Evolutionary conservation across 768 basidiomycete species (phyloP).

Genomic region (Tephrocybe sp.): DNA sequence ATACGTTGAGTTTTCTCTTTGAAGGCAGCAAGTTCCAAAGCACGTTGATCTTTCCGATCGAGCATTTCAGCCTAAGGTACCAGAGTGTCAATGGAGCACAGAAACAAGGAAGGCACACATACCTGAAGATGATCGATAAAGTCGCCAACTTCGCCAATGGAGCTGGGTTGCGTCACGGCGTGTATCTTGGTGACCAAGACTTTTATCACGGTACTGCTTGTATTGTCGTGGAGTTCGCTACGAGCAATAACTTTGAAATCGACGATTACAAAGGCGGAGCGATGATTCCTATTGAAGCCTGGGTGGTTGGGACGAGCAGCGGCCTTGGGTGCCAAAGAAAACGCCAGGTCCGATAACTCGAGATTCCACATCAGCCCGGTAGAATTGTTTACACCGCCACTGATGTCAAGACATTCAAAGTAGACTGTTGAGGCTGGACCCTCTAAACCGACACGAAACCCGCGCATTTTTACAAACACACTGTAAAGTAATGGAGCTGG

Average conservation of each 20-base stretch:
- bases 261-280: conserved; percentile 82
- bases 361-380: conserved; percentile 62
- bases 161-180: conserved; percentile 93
- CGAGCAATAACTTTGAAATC: conserved; percentile 57
- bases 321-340: conserved; percentile 77
- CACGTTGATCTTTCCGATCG: conserved; percentile 71
- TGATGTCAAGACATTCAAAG: conserved; percentile 74
- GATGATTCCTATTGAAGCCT: conserved; percentile 57
- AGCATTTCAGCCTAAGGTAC: conserved; percentile 67
- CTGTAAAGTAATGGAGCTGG: conserved; percentile 36
- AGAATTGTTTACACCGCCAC: conserved; percentile 56
- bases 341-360: conserved; percentile 68
- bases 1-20: conserved; percentile 77
- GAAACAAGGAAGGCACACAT: conserved; percentile 12
- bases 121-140: conserved; percentile 86
- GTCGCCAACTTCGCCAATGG: conserved; percentile 88
- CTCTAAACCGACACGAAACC: conserved; percentile 80
- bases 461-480: conserved; percentile 66
- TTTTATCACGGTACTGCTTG: conserved; percentile 38
- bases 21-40: conserved; percentile 77
- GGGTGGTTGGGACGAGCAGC: conserved; percentile 31
- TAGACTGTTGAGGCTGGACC: conserved; percentile 71
- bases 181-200: conserved; percentile 75
- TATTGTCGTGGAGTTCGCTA: conserved; percentile 23
- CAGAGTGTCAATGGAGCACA: background rate